phyloP scores from a whole-genome alignment of 805 yeast genomes.

The Kodamaea sagamina region DNA sequence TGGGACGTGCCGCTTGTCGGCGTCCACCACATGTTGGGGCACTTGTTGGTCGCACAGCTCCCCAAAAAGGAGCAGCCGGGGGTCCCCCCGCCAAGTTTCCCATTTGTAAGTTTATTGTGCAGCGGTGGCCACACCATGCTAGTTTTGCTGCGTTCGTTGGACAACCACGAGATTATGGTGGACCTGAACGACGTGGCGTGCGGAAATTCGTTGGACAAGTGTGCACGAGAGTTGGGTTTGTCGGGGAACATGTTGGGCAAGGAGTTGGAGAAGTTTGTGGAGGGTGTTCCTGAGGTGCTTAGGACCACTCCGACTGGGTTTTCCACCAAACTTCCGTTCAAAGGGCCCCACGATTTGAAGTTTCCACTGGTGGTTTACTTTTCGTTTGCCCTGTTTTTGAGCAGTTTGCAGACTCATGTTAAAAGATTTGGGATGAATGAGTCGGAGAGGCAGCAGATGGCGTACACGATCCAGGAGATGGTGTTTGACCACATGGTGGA shows the following conservation, averaged over 20 bases:
- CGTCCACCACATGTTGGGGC: conserved; percentile 96
- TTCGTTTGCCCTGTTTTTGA: conserved; percentile 77
- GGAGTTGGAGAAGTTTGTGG: conserved; percentile 65
- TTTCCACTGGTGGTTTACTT: conserved; percentile 43
- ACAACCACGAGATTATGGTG: conserved; percentile 70
- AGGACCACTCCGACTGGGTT: conserved; percentile 24
- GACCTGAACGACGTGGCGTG: conserved; percentile 86
- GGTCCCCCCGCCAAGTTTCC: conserved; percentile 55
- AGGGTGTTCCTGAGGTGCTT: conserved; percentile 32
- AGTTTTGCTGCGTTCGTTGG: conserved; percentile 61
- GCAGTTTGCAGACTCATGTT: conserved; percentile 46
- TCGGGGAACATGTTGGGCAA: conserved; percentile 84
- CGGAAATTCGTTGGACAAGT: conserved; percentile 92
- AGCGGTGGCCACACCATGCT: conserved; percentile 96
- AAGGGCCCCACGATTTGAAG: conserved; percentile 30
- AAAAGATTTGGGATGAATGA: conserved; percentile 32
- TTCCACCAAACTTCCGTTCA: conserved; percentile 33
- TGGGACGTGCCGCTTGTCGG: conserved; percentile 80
- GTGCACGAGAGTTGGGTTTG: conserved; percentile 83
- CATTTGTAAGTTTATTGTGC: conserved; percentile 74
- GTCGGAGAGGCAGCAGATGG: conserved; percentile 51
- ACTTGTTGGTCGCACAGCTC: conserved; percentile 56
- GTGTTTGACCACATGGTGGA: conserved; percentile 73
- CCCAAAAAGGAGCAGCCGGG: conserved; percentile 39
- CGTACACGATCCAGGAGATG: conserved; percentile 60